These are phyloP conservation scores for Paramecium biaurelia DNA, from an alignment of 73 alveolate genomes.

Conservation along the genomic window DNA sequence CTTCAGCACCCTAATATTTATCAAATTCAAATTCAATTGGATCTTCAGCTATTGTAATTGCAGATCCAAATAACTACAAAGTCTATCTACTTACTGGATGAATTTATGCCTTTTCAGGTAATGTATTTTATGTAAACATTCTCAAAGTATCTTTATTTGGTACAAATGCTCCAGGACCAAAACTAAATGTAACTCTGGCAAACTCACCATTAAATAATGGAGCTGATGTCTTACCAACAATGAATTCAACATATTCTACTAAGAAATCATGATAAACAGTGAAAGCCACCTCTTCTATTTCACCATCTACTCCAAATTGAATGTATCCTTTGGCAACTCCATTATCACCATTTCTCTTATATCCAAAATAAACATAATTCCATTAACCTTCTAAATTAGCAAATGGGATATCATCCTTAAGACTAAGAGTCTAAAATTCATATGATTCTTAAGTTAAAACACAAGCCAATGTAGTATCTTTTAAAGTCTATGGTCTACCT, in stretches of 20 bases:
- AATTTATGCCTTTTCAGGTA: not conserved
- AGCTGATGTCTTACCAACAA: not conserved
- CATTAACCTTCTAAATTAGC: slow-evolving; percentile 12
- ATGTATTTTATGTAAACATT: not conserved
- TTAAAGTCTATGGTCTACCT: not conserved
- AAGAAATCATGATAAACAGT: slow-evolving; percentile 11
- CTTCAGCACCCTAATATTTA: not conserved
- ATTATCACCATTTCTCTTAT: not conserved
- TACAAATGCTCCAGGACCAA: slow-evolving; percentile 35
- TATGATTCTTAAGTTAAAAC: not conserved
- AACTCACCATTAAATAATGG: slow-evolving; percentile 35
- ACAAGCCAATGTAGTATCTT: slow-evolving; percentile 7
- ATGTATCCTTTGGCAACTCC: slow-evolving; percentile 20
- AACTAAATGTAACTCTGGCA: not conserved
- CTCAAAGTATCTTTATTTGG: not conserved
- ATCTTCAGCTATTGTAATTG: not conserved
- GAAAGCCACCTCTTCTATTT: not conserved
- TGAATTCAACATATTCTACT: slow-evolving; percentile 5
- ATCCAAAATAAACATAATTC: slow-evolving; percentile 38
- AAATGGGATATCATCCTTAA: not conserved
- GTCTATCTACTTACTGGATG: slow-evolving; percentile 15
- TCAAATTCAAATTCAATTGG: not conserved
- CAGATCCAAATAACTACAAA: not conserved
- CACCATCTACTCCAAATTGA: slow-evolving; percentile 24
- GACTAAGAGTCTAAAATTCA: slow-evolving; percentile 15